Base-by-base conservation (phyloP, 768 basidiomycete species). In the Calocybe cyanea region DNA sequence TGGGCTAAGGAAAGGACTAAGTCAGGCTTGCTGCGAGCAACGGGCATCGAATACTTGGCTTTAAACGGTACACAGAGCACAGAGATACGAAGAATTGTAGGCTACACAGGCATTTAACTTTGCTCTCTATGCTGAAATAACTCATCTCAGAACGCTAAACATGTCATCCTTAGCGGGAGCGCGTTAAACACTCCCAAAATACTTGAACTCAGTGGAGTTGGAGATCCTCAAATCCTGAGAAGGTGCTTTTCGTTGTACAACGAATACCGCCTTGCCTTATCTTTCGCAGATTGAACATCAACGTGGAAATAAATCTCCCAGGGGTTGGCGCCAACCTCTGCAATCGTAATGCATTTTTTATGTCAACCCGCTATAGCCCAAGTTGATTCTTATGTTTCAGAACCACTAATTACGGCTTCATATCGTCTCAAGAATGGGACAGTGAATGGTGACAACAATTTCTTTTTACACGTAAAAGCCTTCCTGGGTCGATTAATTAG, bases 101-200 rank as follows among this genome's bases (percentile, higher is more conserved):
- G 50, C 33, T 14, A 8, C 30, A 28, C 11, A 28, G 25, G 25
- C 25, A 28, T 28, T 28, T 11, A 11, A 28, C 6, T 6, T 28
- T 5, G 11, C 25, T 6, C 5, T 5, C 5, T 5, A 6, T 28
- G 11, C 25, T 28, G 11, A 28, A 4, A 41, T 25, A 30, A 1
- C 3, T 15, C 28, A 7, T 34, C 38, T 33, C 36, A 51, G 49
- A 37, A 38, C 15, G 41, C 41, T 13, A 38, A n/a, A 11, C 46
- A 52, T 37, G 32, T 52, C 11, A 52, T 52, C 6, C 17, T 52
- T 13, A 52, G 51, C 28, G 51, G 38, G n/a, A 45, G 51, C 30
- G 19, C 51, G 11, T 23, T 52, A 25, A 52, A 52, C 14, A 52
- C 47, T 17, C 51, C 51, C 2, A 52, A 52, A 35, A 45, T 52